These are phyloP conservation scores for Dipodascopsis uninucleata DNA, from an alignment of 805 yeast genomes.

Conservation along the genomic window DNA sequence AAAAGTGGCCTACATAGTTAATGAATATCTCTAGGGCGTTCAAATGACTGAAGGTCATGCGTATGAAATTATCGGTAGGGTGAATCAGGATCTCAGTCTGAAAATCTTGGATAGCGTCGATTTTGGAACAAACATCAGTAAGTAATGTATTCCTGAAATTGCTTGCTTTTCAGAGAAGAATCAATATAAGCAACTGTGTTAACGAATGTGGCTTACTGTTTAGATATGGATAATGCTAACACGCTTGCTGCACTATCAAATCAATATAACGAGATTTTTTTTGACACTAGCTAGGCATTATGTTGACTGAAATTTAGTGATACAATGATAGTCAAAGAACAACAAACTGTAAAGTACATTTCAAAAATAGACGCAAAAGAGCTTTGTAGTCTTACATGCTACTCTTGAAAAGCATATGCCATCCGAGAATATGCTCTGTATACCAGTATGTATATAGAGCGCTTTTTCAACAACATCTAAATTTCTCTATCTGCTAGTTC, in stretches of 20 bases:
- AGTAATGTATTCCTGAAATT: not conserved
- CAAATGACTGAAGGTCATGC: constrained; percentile 33
- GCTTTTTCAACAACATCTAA: too few relatives aligned
- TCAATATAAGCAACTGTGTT: not conserved
- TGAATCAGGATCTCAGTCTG: constrained; percentile 33
- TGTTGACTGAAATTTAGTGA: not conserved
- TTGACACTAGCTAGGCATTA: not conserved
- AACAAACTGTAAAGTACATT: not conserved
- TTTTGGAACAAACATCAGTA: constrained; percentile 27
- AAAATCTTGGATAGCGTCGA: constrained; percentile 29
- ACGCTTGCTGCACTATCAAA: constrained; percentile 19
- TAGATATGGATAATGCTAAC: constrained; percentile 23
- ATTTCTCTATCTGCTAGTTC: too few relatives aligned
- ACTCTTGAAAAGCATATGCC: too few relatives aligned
- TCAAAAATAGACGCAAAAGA: not conserved
- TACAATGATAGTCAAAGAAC: not conserved
- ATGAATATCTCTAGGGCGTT: too few relatives aligned
- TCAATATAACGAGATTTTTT: constrained; percentile 15
- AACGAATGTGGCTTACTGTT: not conserved
- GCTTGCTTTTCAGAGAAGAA: constrained; percentile 37
- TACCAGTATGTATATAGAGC: too few relatives aligned
- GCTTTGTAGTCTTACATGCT: too few relatives aligned
- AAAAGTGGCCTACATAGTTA: too few relatives aligned
- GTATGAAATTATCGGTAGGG: constrained; percentile 39
- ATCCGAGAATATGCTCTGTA: too few relatives aligned